A percentile compares a stretch with the other conserved stretches of the same genome.
Conservation (phyloP, 1,139 yeast species). For the Yamadazyma atlantica region DNA sequence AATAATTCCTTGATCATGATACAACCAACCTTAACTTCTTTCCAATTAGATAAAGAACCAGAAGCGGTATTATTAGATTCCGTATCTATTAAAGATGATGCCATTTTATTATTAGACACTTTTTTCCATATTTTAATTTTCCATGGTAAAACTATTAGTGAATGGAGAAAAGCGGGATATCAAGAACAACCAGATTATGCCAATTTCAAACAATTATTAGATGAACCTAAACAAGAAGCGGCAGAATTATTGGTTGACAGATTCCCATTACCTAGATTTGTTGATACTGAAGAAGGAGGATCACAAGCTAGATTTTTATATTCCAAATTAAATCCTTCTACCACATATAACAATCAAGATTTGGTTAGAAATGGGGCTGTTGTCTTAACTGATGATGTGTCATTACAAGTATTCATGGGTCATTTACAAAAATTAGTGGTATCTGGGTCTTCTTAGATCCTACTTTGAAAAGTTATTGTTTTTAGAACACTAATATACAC, state of each 20-base stretch:
- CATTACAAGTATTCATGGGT: conserved; percentile 87
- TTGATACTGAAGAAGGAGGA: conserved; percentile 96
- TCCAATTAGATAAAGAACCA: conserved; percentile 77
- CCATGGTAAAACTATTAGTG: conserved; percentile 93
- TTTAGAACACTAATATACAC: neutral
- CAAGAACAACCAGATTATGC: conserved; percentile 90
- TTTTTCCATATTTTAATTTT: conserved; percentile 94
- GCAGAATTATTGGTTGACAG: conserved; percentile 88
- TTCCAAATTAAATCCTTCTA: conserved; percentile 91
- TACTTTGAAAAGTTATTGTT: conserved; percentile 1
- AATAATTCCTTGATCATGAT: conserved; percentile 95
- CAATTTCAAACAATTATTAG: conserved; percentile 81
- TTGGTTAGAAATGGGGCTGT: conserved; percentile 63
- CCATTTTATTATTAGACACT: conserved; percentile 85
- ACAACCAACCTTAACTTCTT: conserved; percentile 91
- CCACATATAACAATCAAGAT: conserved; percentile 68
- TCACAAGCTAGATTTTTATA: conserved; percentile 96
- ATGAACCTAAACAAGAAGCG: conserved; percentile 90
- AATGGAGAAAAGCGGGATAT: conserved; percentile 95
- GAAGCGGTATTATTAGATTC: conserved; percentile 94
- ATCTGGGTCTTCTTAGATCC: conserved; percentile 37
- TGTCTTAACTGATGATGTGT: conserved; percentile 93
- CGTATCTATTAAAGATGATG: conserved; percentile 86
- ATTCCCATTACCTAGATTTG: conserved; percentile 46
- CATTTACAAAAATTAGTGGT: conserved; percentile 86